These are phyloP conservation scores for Diaporthe ilicicola DNA, from an alignment of 2,329 filamentous ascomycete species.

Conservation along the genomic window DNA sequence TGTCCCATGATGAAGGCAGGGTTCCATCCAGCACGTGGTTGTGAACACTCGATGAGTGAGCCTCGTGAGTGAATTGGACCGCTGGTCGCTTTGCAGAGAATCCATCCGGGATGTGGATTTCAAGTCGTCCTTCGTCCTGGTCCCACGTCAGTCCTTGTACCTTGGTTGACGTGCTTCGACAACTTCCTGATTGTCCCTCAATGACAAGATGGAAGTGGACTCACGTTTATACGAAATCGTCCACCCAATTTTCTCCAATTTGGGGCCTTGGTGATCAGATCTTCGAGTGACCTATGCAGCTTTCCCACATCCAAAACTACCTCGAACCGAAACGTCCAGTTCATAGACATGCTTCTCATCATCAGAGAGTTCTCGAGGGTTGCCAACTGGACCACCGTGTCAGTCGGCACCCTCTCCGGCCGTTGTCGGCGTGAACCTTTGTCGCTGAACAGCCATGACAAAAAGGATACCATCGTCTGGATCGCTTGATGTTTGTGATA, in stretches of 20 bases:
- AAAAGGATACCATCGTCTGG: background rate
- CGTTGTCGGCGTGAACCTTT: background rate
- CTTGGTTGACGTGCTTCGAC: background rate
- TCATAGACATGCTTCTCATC: conserved; percentile 39
- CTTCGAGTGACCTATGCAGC: conserved; percentile 46
- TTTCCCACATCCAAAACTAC: conserved; percentile 54
- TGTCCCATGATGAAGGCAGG: conserved; percentile 44
- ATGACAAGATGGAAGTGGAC: background rate
- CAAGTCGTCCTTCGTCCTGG: conserved; percentile 38
- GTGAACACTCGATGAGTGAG: conserved; percentile 45
- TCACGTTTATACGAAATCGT: conserved; percentile 44
- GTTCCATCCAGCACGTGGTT: conserved; percentile 50
- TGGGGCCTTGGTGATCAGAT: conserved; percentile 50
- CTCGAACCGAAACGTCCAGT: conserved; percentile 52
- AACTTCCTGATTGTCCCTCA: background rate
- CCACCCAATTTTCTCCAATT: conserved; percentile 56
- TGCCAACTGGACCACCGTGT: conserved; percentile 43
- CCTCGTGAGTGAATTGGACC: conserved; percentile 48
- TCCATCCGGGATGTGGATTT: conserved; percentile 43
- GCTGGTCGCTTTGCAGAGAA: conserved; percentile 46
- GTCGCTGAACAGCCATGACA: conserved; percentile 8
- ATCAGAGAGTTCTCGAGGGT: conserved; percentile 42
- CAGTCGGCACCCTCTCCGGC: conserved; percentile 30
- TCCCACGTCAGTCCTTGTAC: background rate
- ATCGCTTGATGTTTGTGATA: background rate